phyloP scores from a whole-genome alignment of 495 filamentous ascomycete genomes.

The Tricharina praecox region DNA sequence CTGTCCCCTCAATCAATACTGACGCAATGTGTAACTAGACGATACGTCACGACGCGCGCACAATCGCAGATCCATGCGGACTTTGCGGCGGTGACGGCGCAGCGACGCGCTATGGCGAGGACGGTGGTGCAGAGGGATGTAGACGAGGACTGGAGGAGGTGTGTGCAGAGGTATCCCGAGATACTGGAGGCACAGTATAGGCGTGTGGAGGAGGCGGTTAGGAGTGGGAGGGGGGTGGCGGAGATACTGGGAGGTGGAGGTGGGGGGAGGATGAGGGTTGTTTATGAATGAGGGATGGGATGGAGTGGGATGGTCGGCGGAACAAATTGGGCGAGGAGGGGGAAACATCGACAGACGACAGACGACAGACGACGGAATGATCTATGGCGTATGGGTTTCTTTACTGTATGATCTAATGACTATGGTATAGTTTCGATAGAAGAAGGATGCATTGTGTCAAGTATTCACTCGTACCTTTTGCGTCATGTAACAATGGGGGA shows the following conservation, averaged over 20 bases:
- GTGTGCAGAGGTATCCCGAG: constrained; percentile 53
- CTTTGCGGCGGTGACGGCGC: constrained; percentile 39
- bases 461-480: no score
- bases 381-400: no score
- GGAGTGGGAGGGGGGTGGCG: not conserved
- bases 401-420: no score
- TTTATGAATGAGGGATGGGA: no score
- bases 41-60: constrained; percentile 54
- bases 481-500: no score
- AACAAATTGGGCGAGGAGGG: no score
- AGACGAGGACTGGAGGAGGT: constrained; percentile 55
- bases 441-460: no score
- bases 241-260: constrained; percentile 1
- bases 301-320: no score
- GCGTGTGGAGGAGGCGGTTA: not conserved
- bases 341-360: no score
- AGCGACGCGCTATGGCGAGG: constrained; percentile 35
- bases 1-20: no score
- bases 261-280: not conserved
- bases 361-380: no score
- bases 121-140: constrained; percentile 47
- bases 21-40: constrained; percentile 27
- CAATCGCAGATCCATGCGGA: constrained; percentile 53
- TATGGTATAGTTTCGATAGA: no score
- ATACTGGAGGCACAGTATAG: constrained; percentile 53